Evolutionary conservation across 2,329 filamentous ascomycete species (phyloP).

Genomic region (Helotiales sp.): DNA sequence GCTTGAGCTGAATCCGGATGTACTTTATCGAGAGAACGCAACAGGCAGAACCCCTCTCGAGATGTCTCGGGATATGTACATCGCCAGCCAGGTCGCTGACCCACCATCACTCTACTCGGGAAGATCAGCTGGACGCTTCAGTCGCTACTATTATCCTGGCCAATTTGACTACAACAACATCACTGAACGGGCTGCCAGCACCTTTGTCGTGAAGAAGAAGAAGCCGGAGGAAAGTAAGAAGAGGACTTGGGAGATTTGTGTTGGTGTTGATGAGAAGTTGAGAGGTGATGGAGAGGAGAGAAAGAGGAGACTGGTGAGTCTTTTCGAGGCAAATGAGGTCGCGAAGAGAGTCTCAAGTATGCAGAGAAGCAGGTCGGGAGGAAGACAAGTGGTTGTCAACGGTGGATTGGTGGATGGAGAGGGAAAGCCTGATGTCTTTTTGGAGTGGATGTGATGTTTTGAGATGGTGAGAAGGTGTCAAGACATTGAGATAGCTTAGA

Average conservation of each 20-base stretch:
- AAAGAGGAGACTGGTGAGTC: conserved; percentile 54
- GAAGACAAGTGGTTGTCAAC: conserved; percentile 23
- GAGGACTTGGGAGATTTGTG: conserved; percentile 41
- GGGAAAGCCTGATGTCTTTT: conserved; percentile 24
- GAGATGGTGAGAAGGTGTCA: no score
- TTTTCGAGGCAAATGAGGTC: conserved; percentile 62
- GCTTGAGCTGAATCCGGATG: conserved; percentile 24
- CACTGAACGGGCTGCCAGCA: conserved; percentile 1
- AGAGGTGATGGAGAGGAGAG: conserved; percentile 26
- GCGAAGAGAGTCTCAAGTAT: conserved; percentile 43
- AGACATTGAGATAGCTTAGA: no score
- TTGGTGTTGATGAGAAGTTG: conserved; percentile 25
- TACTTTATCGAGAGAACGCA: conserved; percentile 71
- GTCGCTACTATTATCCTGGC: conserved; percentile 7
- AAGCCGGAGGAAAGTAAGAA: conserved; percentile 22
- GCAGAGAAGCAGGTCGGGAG: conserved; percentile 14
- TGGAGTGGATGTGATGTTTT: conserved; percentile 24
- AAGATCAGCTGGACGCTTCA: conserved; percentile 19
- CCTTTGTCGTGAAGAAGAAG: conserved; percentile 7
- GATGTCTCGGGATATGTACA: conserved; percentile 57
- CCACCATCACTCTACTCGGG: conserved; percentile 24
- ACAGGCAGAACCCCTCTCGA: conserved; percentile 74
- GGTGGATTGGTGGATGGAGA: conserved; percentile 22
- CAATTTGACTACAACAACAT: conserved; percentile 9
- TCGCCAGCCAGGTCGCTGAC: conserved; percentile 34